Percentiles rank a stretch among this genome's conserved stretches.
phyloP scores from a whole-genome alignment of 371 early-diverging fungal genomes.

The Rhizopus microsporus region DNA sequence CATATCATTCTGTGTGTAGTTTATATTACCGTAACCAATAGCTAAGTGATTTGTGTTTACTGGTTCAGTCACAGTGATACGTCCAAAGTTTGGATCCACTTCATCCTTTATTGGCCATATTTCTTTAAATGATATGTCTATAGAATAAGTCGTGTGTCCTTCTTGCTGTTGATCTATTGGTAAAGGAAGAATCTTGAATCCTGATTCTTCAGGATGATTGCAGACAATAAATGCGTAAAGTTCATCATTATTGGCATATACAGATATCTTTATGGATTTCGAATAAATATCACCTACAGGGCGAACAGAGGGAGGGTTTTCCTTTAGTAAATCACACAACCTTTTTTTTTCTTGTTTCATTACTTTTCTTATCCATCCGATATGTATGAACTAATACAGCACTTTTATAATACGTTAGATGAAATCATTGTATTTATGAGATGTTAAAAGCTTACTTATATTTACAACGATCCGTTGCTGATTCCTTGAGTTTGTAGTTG shows the following conservation, averaged over 20 bases:
- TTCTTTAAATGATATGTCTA: slow-evolving; percentile 25
- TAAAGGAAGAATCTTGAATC: slow-evolving; percentile 21
- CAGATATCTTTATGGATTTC: slow-evolving; percentile 3
- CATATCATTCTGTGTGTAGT: background rate
- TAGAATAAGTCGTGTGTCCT: background rate
- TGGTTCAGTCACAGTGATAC: slow-evolving; percentile 51
- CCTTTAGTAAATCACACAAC: background rate
- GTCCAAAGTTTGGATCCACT: slow-evolving; percentile 29
- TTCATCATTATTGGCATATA: background rate
- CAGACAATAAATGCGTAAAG: slow-evolving; percentile 22
- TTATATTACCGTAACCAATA: slow-evolving; percentile 53
- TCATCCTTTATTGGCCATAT: slow-evolving; percentile 40
- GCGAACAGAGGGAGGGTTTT: background rate
- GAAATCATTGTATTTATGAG: background rate
- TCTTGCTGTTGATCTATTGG: background rate
- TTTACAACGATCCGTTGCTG: slow-evolving; percentile 25
- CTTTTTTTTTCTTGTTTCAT: background rate
- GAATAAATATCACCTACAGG: background rate
- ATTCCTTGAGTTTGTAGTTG: slow-evolving; percentile 31
- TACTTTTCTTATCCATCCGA: slow-evolving; percentile 19
- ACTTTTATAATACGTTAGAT: slow-evolving; percentile 7
- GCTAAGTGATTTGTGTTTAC: slow-evolving; percentile 57
- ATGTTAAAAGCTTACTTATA: background rate
- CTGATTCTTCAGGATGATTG: slow-evolving; percentile 25
- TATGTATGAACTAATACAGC: slow-evolving; percentile 26